A percentile compares a stretch with the other conserved stretches of the same genome.
Evolutionary conservation across 768 basidiomycete genomes (phyloP).

Genomic region (Auriscalpium vulgare): DNA sequence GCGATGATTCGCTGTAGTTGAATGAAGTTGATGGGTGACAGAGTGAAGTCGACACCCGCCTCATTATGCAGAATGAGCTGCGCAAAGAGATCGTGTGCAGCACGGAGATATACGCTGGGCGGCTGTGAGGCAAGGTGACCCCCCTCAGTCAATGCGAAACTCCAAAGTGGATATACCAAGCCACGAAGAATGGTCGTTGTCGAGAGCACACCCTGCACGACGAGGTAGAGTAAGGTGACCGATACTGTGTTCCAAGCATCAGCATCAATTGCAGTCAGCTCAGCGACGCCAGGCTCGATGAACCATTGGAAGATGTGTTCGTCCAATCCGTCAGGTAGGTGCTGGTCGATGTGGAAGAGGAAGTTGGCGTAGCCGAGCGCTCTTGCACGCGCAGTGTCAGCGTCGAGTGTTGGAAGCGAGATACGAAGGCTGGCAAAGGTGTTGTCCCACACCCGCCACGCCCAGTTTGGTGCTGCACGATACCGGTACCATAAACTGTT

Average conservation of each 20-base stretch:
- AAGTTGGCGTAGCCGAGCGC: constrained; percentile 65
- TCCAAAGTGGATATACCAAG: constrained; percentile 76
- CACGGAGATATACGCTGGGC: constrained; percentile 45
- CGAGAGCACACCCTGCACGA: constrained; percentile 58
- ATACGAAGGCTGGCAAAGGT: constrained; percentile 68
- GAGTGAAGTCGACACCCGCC: constrained; percentile 26
- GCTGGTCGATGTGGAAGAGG: constrained; percentile 66
- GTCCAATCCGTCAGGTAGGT: constrained; percentile 68
- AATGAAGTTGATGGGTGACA: constrained; percentile 42
- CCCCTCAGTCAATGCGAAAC: constrained; percentile 33
- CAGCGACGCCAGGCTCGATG: constrained; percentile 54
- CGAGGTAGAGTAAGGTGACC: constrained; percentile 54
- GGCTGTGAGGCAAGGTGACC: constrained; percentile 20
- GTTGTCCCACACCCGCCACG: constrained; percentile 80
- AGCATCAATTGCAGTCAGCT: constrained; percentile 47
- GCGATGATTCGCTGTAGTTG: constrained; percentile 66
- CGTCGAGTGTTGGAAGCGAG: constrained; percentile 48
- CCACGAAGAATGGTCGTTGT: constrained; percentile 68
- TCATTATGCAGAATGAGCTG: constrained; percentile 51
- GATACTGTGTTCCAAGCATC: constrained; percentile 65
- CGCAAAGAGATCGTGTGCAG: constrained; percentile 57
- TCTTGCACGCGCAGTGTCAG: constrained; percentile 37
- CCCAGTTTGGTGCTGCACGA: constrained; percentile 65
- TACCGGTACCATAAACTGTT: constrained; percentile 81
- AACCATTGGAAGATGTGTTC: constrained; percentile 68